These are phyloP conservation scores for Malus orientalis DNA, from an alignment of 306 rosid species.

Conservation along the genomic window DNA sequence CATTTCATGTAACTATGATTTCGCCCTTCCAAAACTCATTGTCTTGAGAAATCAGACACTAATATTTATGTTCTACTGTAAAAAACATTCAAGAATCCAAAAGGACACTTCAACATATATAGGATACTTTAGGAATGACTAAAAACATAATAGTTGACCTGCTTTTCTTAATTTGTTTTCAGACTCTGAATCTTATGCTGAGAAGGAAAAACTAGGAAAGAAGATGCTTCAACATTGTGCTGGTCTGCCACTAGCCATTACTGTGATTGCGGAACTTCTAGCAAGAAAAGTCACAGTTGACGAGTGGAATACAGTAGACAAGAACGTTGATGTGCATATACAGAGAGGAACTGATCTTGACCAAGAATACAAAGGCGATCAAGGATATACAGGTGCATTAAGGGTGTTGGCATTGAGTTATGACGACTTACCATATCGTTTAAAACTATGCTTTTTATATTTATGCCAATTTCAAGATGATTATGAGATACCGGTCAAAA, in stretches of 20 bases:
- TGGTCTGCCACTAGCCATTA: neutral
- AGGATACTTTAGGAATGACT: too few relatives aligned
- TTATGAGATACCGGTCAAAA: neutral
- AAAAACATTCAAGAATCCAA: too few relatives aligned
- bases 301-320: neutral
- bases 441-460: slow-evolving; percentile 3
- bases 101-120: too few relatives aligned
- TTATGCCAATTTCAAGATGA: neutral
- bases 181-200: neutral
- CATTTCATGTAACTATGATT: too few relatives aligned
- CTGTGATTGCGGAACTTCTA: neutral
- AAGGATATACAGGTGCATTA: neutral
- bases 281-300: neutral
- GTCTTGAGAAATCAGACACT: too few relatives aligned
- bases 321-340: neutral
- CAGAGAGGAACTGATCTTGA: neutral
- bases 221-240: too few relatives aligned
- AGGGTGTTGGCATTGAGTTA: slow-evolving; percentile 12
- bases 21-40: too few relatives aligned
- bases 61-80: too few relatives aligned
- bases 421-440: neutral
- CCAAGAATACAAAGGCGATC: neutral
- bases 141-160: too few relatives aligned
- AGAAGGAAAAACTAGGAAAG: too few relatives aligned
- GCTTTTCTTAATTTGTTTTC: too few relatives aligned